Percentiles rank a stretch among this genome's conserved stretches.
Evolutionary conservation across 495 filamentous ascomycete genomes (phyloP).

Genomic region (Eremomyces bilateralis): DNA sequence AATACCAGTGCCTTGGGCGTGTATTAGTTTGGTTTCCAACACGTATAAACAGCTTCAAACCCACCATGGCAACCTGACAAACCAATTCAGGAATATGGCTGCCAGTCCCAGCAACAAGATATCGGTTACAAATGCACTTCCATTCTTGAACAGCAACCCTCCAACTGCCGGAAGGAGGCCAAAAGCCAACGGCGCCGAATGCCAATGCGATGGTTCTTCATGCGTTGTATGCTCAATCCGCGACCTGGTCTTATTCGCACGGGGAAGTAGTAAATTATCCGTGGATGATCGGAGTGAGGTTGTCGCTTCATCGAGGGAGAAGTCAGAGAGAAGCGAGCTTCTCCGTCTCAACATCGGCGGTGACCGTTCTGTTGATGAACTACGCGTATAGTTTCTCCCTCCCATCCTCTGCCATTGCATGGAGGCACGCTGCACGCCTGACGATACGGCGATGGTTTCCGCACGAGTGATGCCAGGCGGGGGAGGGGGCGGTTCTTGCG

Average conservation of each 20-base stretch:
- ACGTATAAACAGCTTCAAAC: conserved; percentile 1
- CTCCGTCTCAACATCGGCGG: conserved; percentile 26
- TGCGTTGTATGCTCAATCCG: conserved; percentile 11
- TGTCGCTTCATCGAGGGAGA: conserved; percentile 40
- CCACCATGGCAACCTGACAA: conserved; percentile 74
- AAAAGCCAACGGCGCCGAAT: conserved; percentile 57
- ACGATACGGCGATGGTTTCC: not conserved
- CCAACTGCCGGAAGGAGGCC: conserved; percentile 69
- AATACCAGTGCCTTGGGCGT: conserved; percentile 66
- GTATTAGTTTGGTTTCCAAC: conserved; percentile 1
- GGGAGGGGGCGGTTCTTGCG: not conserved
- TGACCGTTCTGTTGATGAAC: no score
- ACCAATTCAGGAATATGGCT: conserved; percentile 84
- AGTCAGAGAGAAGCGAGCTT: conserved; percentile 57
- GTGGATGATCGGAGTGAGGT: conserved; percentile 46
- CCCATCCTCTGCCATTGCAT: not conserved
- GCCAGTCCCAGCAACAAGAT: conserved; percentile 56
- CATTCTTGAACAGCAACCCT: conserved; percentile 69
- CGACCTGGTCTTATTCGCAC: no score
- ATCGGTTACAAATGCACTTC: conserved; percentile 63
- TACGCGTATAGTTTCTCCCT: no score
- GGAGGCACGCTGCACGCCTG: conserved; percentile 1
- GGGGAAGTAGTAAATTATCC: conserved; percentile 50
- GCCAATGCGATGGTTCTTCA: conserved; percentile 41
- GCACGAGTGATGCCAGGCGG: not conserved